Evolutionary conservation across 768 basidiomycete species (phyloP).

Genomic region (Amanita muscaria): DNA sequence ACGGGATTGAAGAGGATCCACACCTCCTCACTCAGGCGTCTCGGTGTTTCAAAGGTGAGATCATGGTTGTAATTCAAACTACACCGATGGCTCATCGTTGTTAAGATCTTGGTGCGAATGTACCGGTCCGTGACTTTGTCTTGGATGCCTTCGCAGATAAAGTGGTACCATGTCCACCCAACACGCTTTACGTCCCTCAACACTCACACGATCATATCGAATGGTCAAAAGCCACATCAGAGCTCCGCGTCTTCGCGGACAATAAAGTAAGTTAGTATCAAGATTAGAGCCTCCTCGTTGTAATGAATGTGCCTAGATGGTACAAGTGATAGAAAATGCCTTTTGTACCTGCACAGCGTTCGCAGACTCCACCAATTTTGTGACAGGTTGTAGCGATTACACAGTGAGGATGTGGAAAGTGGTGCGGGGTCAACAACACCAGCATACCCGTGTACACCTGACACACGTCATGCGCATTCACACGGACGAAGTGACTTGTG

Average conservation of each 20-base stretch:
- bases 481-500: slow-evolving; percentile 52
- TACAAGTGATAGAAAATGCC: slow-evolving; percentile 71
- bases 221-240: slow-evolving; percentile 50
- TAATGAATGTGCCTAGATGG: slow-evolving; percentile 34
- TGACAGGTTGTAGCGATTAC: slow-evolving; percentile 75
- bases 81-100: too few species aligned
- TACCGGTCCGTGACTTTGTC: slow-evolving; percentile 41
- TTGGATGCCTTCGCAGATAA: slow-evolving; percentile 51
- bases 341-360: slow-evolving; percentile 70
- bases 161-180: slow-evolving; percentile 54
- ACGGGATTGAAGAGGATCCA: slow-evolving; percentile 81
- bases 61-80: neutral
- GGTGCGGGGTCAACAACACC: slow-evolving; percentile 26
- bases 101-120: slow-evolving; percentile 39
- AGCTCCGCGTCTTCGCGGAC: slow-evolving; percentile 57
- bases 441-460: slow-evolving; percentile 25
- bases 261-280: slow-evolving; percentile 37
- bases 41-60: slow-evolving; percentile 47
- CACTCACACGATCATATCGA: slow-evolving; percentile 61
- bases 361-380: slow-evolving; percentile 61
- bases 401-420: slow-evolving; percentile 81
- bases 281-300: neutral
- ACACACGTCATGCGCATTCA: slow-evolving; percentile 80
- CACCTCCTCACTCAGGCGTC: slow-evolving; percentile 53
- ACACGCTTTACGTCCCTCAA: slow-evolving; percentile 47